phyloP scores from a whole-genome alignment of 164 flowering plant species.

The Liriodendron chinense region DNA sequence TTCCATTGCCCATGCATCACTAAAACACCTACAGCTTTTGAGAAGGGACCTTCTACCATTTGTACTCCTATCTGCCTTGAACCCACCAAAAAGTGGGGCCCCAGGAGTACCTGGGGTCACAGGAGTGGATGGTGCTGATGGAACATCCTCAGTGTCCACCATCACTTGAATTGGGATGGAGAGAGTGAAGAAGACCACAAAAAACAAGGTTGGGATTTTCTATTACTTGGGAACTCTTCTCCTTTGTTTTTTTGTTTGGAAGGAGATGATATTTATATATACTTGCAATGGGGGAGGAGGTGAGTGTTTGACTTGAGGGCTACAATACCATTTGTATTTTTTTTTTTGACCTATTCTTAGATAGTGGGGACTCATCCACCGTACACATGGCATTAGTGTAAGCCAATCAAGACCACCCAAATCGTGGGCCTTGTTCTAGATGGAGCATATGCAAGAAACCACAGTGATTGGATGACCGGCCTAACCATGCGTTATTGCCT shows the following conservation, averaged over 20 bases:
- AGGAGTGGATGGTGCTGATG: slow-evolving; percentile 55
- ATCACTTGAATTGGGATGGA: slow-evolving; percentile 3
- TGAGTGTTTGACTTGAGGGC: background rate
- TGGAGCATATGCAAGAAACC: background rate
- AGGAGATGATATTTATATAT: slow-evolving; percentile 4
- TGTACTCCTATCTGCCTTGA: slow-evolving; percentile 23
- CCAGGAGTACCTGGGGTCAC: slow-evolving; percentile 63
- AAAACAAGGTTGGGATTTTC: background rate
- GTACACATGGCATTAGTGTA: background rate
- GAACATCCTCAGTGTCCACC: slow-evolving; percentile 42
- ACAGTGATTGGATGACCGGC: background rate
- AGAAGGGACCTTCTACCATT: slow-evolving; percentile 36
- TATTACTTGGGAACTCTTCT: background rate
- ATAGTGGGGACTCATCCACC: background rate
- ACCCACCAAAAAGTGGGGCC: slow-evolving; percentile 61
- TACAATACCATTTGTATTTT: background rate
- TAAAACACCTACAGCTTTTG: slow-evolving; percentile 52
- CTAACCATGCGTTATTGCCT: background rate
- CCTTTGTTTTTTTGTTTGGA: background rate
- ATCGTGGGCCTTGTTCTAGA: background rate
- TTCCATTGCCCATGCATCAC: slow-evolving; percentile 47
- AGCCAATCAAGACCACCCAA: background rate
- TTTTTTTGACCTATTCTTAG: too few relatives aligned
- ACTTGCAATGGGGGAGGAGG: background rate
- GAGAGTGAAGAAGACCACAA: background rate